Conservation (phyloP, 2,329 filamentous ascomycete genomes). For the Sporothrix schenckii region DNA sequence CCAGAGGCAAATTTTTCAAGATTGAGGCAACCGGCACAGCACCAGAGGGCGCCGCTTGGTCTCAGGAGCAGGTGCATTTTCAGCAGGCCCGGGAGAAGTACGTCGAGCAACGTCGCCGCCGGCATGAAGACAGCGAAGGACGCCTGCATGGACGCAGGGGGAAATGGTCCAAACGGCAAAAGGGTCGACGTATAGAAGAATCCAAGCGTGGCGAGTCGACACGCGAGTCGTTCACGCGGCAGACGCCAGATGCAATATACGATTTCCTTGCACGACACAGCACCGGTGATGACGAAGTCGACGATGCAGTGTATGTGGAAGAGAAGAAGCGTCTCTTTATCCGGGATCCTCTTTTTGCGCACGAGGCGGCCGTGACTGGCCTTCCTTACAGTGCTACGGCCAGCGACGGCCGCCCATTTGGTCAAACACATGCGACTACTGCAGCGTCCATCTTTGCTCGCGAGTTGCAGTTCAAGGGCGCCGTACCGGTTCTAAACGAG, state of each 20-base stretch:
- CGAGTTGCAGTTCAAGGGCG: slow-evolving; percentile 3
- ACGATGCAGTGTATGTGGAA: not conserved
- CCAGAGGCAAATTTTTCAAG: slow-evolving; percentile 68
- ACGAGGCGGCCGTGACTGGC: not conserved
- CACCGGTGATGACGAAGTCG: not conserved
- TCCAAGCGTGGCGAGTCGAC: not conserved
- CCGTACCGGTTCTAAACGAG: slow-evolving; percentile 20
- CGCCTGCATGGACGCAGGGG: not conserved
- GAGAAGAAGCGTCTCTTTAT: not conserved
- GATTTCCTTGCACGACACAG: not conserved
- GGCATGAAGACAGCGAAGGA: not conserved
- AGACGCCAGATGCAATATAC: not conserved
- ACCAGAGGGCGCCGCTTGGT: slow-evolving; percentile 56
- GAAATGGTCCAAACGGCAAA: not conserved
- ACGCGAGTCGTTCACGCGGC: not conserved
- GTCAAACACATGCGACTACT: not conserved
- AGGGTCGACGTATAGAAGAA: not conserved
- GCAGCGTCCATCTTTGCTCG: not conserved
- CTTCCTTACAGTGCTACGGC: not conserved
- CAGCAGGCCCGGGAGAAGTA: slow-evolving; percentile 1
- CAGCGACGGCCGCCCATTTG: slow-evolving; percentile 15
- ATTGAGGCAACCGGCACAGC: slow-evolving; percentile 58
- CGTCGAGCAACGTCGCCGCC: not conserved
- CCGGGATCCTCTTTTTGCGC: slow-evolving; percentile 7
- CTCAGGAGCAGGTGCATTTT: slow-evolving; percentile 53